Conservation (phyloP, 2,329 filamentous ascomycete species). For the Colletotrichum phormii region DNA sequence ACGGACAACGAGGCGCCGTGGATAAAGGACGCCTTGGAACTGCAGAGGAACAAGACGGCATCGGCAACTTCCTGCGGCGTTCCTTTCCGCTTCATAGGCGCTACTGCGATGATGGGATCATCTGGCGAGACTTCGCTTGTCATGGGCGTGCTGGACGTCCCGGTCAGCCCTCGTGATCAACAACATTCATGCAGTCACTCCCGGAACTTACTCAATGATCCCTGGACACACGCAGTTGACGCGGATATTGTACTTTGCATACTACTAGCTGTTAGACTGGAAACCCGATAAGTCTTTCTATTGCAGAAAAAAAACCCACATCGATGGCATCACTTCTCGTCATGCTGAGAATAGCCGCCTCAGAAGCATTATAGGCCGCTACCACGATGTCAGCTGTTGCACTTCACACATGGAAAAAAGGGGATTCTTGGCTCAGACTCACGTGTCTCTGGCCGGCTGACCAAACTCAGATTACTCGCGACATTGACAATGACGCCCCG, state of each 20-base stretch:
- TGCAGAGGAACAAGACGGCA: constrained; percentile 56
- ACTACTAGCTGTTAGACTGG: constrained; percentile 43
- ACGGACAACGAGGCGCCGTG: constrained; percentile 56
- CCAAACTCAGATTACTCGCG: constrained; percentile 55
- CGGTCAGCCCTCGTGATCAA: neutral
- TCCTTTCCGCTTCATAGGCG: constrained; percentile 53
- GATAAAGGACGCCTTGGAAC: constrained; percentile 57
- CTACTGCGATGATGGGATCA: constrained; percentile 46
- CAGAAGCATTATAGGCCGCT: constrained; percentile 59
- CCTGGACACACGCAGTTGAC: constrained; percentile 60
- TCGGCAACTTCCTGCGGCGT: constrained; percentile 60
- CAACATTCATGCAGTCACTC: neutral
- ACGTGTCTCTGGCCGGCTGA: constrained; percentile 55
- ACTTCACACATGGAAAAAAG: no score
- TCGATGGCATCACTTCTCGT: constrained; percentile 61
- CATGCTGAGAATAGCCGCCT: constrained; percentile 57
- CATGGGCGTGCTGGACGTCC: constrained; percentile 51
- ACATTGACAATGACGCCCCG: constrained; percentile 59
- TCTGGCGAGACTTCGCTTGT: constrained; percentile 50
- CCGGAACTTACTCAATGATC: constrained; percentile 50
- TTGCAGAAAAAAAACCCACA: constrained; percentile 41
- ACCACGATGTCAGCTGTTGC: neutral
- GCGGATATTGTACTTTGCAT: constrained; percentile 56
- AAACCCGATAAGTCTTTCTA: neutral
- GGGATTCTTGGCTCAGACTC: constrained; percentile 36